Evolutionary conservation across 176 grass and related monocot species (phyloP), one percentile per base, ranked within the genome.

Genomic region (Poa pratensis): DNA sequence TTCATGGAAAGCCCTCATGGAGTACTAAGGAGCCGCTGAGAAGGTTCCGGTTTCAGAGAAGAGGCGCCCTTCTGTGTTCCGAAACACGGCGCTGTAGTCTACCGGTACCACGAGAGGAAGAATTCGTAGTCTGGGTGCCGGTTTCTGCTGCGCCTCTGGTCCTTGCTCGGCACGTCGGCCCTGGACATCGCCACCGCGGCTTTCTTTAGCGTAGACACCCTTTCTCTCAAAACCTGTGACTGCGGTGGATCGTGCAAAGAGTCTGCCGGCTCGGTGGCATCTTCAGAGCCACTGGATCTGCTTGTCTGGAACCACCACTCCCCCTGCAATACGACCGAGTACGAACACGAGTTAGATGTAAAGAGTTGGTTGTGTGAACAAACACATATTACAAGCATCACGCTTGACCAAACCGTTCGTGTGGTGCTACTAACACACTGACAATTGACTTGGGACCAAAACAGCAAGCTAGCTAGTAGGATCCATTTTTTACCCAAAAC

Each of bases 121-220:
- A 98, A 98, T 67, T 92, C 90, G 2, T 87, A 95, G 35, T 98
- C 96, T 18, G 87, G 80, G 48, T 98, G 96, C 19, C 54, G 49
- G 72, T 92, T 98, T 67, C 54, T 70, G 1, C 61, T 69, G 0
- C 50, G 78, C 13, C 26, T 27, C 59, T 87, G 80, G 17, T 39
- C 46, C 20, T 79, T 63, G 37, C 84, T 94, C 16, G 37, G 52
- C 58, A 95, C 64, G 15, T 63, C 34, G 0, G 96, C 86, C 69
- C 81, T 90, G 46, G 96, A 70, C 93, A 98, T 92, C 20, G 67
- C 83, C 3, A 26, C 61, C 3, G 93, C 89, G 34, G 86, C 75
- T 73, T 87, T 67, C 28, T 71, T 90, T 43, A 98, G 88, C 6
- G 73, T 89, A 5, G 49, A 68, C 83, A 94, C 13, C 50, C 96